Conservation (phyloP, 441 rosid species). For the Pelargonium myrrhifolium region DNA sequence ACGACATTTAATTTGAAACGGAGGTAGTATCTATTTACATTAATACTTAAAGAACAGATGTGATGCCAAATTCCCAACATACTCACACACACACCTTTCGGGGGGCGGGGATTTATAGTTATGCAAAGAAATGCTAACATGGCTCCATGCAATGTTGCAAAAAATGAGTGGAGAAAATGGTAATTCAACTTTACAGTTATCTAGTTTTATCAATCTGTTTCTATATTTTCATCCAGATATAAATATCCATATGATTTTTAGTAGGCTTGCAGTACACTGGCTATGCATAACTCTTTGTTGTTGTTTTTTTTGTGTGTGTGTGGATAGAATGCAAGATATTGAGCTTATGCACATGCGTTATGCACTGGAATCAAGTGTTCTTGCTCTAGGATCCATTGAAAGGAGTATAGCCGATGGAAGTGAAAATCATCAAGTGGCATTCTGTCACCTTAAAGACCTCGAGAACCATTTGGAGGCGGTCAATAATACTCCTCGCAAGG, state of each 20-base stretch:
- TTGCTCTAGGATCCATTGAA: constrained; percentile 70
- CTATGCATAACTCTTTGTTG: constrained; percentile 5
- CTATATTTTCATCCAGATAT: too few species aligned
- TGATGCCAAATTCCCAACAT: too few species aligned
- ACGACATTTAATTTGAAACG: too few species aligned
- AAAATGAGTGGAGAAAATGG: too few species aligned
- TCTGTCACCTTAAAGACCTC: constrained; percentile 69
- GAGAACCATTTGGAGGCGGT: constrained; percentile 72
- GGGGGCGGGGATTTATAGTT: too few species aligned
- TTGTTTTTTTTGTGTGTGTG: constrained; percentile 11
- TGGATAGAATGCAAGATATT: constrained; percentile 78
- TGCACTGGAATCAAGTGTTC: constrained; percentile 78
- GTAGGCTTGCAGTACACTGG: neutral
- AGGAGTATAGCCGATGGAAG: constrained; percentile 42
- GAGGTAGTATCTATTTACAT: too few species aligned
- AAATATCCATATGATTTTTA: constrained; percentile 7
- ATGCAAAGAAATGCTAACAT: too few species aligned
- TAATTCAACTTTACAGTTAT: too few species aligned
- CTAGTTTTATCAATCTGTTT: too few species aligned
- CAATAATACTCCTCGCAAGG: constrained; percentile 83
- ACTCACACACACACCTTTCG: too few species aligned
- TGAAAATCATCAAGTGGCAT: constrained; percentile 44
- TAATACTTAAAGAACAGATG: too few species aligned
- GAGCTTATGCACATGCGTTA: constrained; percentile 98
- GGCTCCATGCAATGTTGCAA: too few species aligned